Conservation (phyloP, 495 filamentous ascomycete species). For the Tuber melanosporum region DNA sequence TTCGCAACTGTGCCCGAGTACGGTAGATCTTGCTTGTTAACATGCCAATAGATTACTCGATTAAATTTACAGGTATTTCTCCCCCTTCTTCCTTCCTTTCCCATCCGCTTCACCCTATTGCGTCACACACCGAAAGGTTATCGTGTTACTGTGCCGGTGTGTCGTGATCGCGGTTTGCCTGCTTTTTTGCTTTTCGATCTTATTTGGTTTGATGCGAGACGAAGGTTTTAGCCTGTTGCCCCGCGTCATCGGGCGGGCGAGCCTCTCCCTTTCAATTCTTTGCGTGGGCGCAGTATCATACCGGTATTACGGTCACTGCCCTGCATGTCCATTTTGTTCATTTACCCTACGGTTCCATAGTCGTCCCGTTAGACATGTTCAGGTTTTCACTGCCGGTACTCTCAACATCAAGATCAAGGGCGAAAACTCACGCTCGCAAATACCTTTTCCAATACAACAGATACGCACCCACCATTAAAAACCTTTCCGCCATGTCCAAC, state of each 20-base stretch:
- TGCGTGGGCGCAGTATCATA: not conserved
- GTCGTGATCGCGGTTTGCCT: not conserved
- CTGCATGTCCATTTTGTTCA: not conserved
- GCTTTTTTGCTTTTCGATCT: not conserved
- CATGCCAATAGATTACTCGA: too few relatives aligned
- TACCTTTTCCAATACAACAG: not conserved
- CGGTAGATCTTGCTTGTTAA: too few relatives aligned
- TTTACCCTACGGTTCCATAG: too few relatives aligned
- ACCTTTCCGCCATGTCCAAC: constrained; percentile 3
- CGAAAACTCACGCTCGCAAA: not conserved
- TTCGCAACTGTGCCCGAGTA: too few relatives aligned
- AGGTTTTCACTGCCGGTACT: constrained; percentile 1
- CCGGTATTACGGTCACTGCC: too few relatives aligned
- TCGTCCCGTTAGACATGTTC: not conserved
- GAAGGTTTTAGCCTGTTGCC: not conserved
- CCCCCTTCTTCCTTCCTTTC: too few relatives aligned
- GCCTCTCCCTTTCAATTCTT: not conserved
- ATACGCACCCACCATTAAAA: not conserved
- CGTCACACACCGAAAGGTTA: not conserved
- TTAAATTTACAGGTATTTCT: too few relatives aligned
- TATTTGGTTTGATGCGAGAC: not conserved
- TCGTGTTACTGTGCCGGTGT: not conserved
- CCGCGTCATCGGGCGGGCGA: not conserved
- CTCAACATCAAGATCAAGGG: constrained; percentile 19
- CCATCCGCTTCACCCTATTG: not conserved